Percentiles rank a stretch among this genome's conserved stretches.
These are phyloP conservation scores for Colletotrichum nymphaeae DNA, from an alignment of 2,329 filamentous ascomycete genomes.

Conservation along the genomic window DNA sequence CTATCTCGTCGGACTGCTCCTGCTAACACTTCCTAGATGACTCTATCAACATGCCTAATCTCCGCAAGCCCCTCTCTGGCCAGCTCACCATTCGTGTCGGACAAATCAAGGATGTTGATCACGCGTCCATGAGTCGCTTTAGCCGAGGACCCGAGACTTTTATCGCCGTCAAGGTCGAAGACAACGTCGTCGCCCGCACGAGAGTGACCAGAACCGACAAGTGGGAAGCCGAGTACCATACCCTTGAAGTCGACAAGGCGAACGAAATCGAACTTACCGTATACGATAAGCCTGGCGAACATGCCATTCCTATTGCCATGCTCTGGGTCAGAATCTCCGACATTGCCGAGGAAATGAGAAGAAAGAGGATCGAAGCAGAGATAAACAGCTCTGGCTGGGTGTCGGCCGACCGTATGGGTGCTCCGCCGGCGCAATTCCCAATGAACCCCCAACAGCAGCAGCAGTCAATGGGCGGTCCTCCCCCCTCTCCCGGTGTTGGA, in stretches of 20 bases:
- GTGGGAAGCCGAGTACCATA: slow-evolving; percentile 93
- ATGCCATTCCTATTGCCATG: slow-evolving; percentile 92
- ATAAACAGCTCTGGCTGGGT: slow-evolving; percentile 97
- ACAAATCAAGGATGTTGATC: slow-evolving; percentile 93
- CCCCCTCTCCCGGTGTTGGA: slow-evolving; percentile 52
- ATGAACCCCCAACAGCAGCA: slow-evolving; percentile 60
- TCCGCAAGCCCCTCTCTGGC: slow-evolving; percentile 95
- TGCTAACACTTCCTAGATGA: slow-evolving; percentile 73
- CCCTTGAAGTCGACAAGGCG: slow-evolving; percentile 95
- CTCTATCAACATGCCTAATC: slow-evolving; percentile 93
- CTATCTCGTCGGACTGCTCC: slow-evolving; percentile 10
- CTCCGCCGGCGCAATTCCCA: slow-evolving; percentile 68
- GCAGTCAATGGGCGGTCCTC: slow-evolving; percentile 57
- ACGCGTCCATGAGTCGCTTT: slow-evolving; percentile 86
- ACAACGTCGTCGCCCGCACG: slow-evolving; percentile 89
- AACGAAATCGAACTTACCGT: slow-evolving; percentile 98
- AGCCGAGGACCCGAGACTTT: slow-evolving; percentile 94
- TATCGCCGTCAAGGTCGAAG: slow-evolving; percentile 96
- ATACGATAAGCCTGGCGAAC: slow-evolving; percentile 93
- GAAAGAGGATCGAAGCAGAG: slow-evolving; percentile 96
- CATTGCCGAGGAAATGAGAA: slow-evolving; percentile 95
- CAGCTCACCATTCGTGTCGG: slow-evolving; percentile 88
- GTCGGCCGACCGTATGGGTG: slow-evolving; percentile 93
- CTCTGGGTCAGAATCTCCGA: slow-evolving; percentile 97
- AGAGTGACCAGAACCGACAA: slow-evolving; percentile 86